phyloP scores from a whole-genome alignment of 345 rosid genomes.

The Citrus sp. region DNA sequence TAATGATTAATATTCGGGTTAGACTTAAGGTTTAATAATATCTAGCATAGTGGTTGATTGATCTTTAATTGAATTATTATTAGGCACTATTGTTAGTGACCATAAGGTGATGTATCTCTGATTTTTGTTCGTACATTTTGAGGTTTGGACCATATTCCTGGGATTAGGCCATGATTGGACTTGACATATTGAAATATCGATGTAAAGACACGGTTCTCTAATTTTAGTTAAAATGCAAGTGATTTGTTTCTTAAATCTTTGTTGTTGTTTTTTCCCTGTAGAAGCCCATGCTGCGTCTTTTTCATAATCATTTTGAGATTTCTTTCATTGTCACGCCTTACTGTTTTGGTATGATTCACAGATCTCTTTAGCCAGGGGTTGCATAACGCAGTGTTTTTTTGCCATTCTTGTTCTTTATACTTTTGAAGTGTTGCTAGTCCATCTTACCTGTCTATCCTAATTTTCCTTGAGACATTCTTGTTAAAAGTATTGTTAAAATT shows the following conservation, averaged over 20 bases:
- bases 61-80: neutral
- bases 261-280: neutral
- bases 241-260: neutral
- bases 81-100: neutral
- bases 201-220: neutral
- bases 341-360: neutral
- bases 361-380: neutral
- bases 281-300: neutral
- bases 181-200: neutral
- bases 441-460: neutral
- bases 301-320: neutral
- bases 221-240: neutral
- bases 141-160: neutral
- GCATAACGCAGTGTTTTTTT: neutral
- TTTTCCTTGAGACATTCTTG: neutral
- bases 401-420: neutral
- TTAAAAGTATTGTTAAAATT: neutral
- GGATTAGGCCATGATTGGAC: neutral
- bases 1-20: neutral
- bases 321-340: neutral
- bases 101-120: neutral
- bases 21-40: neutral
- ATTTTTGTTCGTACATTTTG: neutral
- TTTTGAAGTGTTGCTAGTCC: neutral
- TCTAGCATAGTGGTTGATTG: neutral